Conservation (phyloP, 371 early-diverging fungal species). For the Cokeromyces recurvatus region DNA sequence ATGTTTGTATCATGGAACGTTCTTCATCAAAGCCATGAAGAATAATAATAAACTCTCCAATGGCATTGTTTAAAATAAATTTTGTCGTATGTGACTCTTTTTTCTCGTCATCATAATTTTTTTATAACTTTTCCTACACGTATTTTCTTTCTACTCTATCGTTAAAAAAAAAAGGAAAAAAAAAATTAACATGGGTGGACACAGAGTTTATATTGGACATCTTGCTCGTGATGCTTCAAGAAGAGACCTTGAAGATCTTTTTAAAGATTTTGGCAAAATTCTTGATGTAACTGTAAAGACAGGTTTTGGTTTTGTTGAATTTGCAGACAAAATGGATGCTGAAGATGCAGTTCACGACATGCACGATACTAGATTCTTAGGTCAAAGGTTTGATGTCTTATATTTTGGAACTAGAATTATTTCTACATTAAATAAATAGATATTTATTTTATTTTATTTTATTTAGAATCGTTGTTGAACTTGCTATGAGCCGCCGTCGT, state of each 20-base stretch:
- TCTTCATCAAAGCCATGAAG: too few relatives aligned
- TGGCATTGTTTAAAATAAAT: conserved; percentile 5
- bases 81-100: conserved; percentile 7
- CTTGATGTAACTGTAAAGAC: conserved; percentile 61
- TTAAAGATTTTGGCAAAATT: conserved; percentile 56
- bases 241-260: conserved; percentile 59
- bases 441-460: neutral
- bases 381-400: conserved; percentile 47
- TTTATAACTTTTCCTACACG: conserved; percentile 2
- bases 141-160: too few relatives aligned
- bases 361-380: conserved; percentile 58
- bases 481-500: conserved; percentile 53
- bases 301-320: conserved; percentile 72
- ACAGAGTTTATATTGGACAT: conserved; percentile 64
- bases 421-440: neutral
- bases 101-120: conserved; percentile 1
- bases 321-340: conserved; percentile 58
- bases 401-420: neutral
- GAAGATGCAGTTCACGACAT: conserved; percentile 65
- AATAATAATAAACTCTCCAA: too few relatives aligned
- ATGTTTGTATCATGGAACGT: neutral
- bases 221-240: conserved; percentile 58
- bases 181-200: conserved; percentile 28
- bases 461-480: conserved; percentile 61
- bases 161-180: neutral